Conservation (phyloP, 2,329 filamentous ascomycete genomes). For the Diaporthe ilicicola region DNA sequence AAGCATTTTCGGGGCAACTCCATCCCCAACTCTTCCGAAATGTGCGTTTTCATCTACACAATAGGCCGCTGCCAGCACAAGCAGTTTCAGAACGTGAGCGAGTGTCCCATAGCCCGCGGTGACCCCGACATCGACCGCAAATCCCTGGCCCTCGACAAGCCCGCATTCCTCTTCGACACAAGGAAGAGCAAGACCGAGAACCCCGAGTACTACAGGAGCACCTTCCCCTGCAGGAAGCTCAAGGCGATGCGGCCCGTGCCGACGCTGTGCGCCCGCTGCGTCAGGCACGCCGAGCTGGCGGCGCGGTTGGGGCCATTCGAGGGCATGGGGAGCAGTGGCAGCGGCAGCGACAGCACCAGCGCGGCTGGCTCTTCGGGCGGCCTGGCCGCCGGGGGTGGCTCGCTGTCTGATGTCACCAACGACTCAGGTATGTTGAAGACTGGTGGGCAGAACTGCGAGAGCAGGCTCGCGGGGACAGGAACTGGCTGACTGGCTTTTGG, state of each 20-base stretch:
- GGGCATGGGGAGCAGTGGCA: background rate
- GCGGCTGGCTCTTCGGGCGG: background rate
- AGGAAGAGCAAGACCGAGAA: constrained; percentile 14
- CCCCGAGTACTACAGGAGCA: constrained; percentile 9
- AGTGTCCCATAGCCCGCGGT: constrained; percentile 41
- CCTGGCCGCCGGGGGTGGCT: background rate
- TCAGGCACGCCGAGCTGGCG: background rate
- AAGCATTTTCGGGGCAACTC: background rate
- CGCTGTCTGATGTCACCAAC: constrained; percentile 2
- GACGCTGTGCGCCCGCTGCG: constrained; percentile 17
- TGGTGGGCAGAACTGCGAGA: background rate
- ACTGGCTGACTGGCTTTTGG: background rate
- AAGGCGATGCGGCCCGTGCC: constrained; percentile 26
- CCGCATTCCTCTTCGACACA: constrained; percentile 34
- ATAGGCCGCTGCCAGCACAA: constrained; percentile 42
- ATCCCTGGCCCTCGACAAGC: constrained; percentile 34
- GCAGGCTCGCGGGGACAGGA: background rate
- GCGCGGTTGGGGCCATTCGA: background rate
- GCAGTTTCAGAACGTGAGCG: constrained; percentile 46
- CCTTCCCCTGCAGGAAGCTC: constrained; percentile 26
- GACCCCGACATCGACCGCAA: constrained; percentile 32
- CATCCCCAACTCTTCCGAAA: constrained; percentile 24
- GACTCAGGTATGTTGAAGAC: constrained; percentile 11
- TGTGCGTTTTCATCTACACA: constrained; percentile 46
- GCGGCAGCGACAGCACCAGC: background rate